These are phyloP conservation scores for Kwoniella bestiolae DNA, from an alignment of 768 basidiomycete species.

Conservation along the genomic window DNA sequence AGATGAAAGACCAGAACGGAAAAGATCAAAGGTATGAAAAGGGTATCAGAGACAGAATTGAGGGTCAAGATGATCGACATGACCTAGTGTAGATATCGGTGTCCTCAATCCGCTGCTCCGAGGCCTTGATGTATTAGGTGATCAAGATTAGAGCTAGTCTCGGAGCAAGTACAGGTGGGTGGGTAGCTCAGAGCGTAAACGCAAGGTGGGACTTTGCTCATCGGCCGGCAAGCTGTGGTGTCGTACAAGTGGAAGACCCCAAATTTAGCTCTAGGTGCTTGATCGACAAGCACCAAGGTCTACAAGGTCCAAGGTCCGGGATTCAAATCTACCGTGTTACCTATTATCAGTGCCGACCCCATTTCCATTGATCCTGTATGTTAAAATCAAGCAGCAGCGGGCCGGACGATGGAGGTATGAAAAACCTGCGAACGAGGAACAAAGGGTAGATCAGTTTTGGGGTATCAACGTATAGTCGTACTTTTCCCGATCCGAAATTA, in stretches of 20 bases:
- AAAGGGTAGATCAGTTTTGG: neutral
- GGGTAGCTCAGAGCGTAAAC: too few species aligned
- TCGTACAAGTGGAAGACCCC: neutral
- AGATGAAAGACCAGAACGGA: slow-evolving; percentile 7
- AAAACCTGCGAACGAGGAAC: too few species aligned
- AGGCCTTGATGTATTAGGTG: too few species aligned
- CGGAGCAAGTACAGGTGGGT: neutral
- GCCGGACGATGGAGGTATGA: too few species aligned
- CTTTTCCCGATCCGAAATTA: slow-evolving; percentile 7
- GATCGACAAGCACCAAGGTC: slow-evolving; percentile 12
- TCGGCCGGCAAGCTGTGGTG: too few species aligned
- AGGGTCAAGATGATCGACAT: slow-evolving; percentile 11
- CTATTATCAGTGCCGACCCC: too few species aligned
- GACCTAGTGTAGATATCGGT: neutral
- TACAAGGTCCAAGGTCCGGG: slow-evolving; percentile 1
- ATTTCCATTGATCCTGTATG: too few species aligned
- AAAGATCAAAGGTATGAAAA: neutral
- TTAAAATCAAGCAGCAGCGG: too few species aligned
- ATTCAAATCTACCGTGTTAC: neutral
- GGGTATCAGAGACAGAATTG: neutral
- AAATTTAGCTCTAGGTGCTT: neutral
- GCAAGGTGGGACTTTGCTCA: too few species aligned
- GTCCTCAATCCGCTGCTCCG: too few species aligned
- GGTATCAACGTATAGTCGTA: neutral
- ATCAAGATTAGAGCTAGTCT: neutral